Evolutionary conservation across 768 basidiomycete genomes (phyloP).

Genomic region (Leccinellum rugosiceps): DNA sequence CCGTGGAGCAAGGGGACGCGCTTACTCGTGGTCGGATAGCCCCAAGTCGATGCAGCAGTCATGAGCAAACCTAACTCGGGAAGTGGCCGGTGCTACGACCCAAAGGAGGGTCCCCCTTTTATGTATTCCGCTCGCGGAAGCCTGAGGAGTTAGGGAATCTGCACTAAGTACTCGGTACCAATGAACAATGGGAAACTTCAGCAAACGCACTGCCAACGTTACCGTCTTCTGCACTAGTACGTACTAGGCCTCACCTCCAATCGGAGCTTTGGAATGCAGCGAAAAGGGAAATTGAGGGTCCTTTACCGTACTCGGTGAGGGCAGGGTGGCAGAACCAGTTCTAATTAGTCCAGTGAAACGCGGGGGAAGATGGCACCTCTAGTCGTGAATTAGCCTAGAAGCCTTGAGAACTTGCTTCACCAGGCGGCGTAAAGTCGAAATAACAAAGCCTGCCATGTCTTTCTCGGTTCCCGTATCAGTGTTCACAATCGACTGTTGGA

Average conservation of each 20-base stretch:
- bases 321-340: background rate
- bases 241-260: too few species aligned
- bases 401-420: background rate
- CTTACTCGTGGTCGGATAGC: conserved; percentile 14
- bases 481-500: too few species aligned
- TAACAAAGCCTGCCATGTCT: background rate
- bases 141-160: too few species aligned
- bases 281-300: too few species aligned
- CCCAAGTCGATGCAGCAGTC: conserved; percentile 15
- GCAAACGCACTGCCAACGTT: background rate
- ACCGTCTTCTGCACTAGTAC: background rate
- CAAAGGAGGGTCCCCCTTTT: background rate
- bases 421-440: background rate
- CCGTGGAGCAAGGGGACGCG: conserved; percentile 22
- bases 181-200: background rate
- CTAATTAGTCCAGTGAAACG: background rate
- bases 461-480: too few species aligned
- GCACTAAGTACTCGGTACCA: background rate
- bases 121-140: background rate
- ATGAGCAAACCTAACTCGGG: background rate
- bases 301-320: background rate
- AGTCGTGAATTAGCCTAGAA: background rate
- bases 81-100: background rate
- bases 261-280: background rate
- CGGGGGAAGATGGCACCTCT: background rate